Base-by-base conservation (phyloP, 805 yeast genomes). In the Maudiozyma barnettii region DNA sequence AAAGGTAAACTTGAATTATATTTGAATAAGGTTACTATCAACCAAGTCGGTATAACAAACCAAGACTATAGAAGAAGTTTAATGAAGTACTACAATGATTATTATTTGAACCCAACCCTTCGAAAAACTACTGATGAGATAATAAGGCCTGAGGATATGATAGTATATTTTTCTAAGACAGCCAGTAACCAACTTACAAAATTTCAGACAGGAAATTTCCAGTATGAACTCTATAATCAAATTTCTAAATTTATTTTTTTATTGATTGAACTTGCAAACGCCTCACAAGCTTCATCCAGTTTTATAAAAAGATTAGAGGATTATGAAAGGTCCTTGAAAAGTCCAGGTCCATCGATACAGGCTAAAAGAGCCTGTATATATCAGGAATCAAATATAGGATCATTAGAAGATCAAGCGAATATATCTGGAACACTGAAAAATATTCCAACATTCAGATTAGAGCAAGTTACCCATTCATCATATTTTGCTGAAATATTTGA, bases 51-150 rank as follows among this genome's bases (percentile, higher is more conserved):
- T 14, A 49, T 61, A 9, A 47, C 59, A 22, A 57, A 67, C 38
- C 78, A 76, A 45, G 78, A 74, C 5, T 64, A 73, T 47, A 72
- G 82, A 12, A 69, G 84, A 50, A 74, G 81, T 44, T 69, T 82
- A 41, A 61, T 84, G 22, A 75, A 84, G 22, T 72, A 82, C 48
- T 83, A 84, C 60, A 80, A 79, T 47, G 82, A 79, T 41, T 54
- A 79, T 38, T 60, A 55, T 26, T 65, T 81, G 35, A 75, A 73
- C 44, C 78, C 82, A 1, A 44, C 16, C 6, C 41, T 47, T 51
- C 31, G 37, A 4, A 36, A 39, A 4, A 63, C 54, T 23, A 66
- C 68, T 54, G 68, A 66, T 33, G 57, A 54, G 26, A 49, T 64
- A 39, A 61, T 56, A 14, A 68, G 68, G 20, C 64, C 68, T 10